Base-by-base conservation (phyloP, 2,329 filamentous ascomycete species). In the Phyllosticta ampelicida region DNA sequence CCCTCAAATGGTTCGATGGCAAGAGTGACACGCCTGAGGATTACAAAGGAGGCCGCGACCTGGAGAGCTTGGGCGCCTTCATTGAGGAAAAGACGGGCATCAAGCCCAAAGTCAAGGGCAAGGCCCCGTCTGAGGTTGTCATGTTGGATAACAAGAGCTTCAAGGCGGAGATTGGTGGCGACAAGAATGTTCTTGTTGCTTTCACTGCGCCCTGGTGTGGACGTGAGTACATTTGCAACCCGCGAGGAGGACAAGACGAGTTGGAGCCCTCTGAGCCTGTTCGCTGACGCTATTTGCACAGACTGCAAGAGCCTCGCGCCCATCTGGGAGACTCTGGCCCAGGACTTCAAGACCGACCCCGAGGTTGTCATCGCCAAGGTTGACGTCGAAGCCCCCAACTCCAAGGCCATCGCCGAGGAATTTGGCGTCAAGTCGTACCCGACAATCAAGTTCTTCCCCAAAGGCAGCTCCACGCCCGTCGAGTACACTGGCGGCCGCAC, bases 141-240 rank as follows among this genome's bases (percentile, higher is more conserved):
- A 86, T 89, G 76, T 80, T 99, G 72, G 90, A 82, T 54, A 90
- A 97, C 68, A 73, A 80, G 65, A 84, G 83, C 60, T 97, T 97
- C 76, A 83, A 85, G 74, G 77, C 85, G 70, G 78, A 82, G 60
- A 79, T 96, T 76, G 92, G 92, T 63, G 80, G 84, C 55, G 89
- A 95, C 63, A 90, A 95, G 81, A 80, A 95, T 74, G 89, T 95
- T 19, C 75, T 99, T 58, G 91, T 99, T 71, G 91, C 95, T 51
- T 99, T 99, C 75, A 99, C 95, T 65, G 92, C 94, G 56, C 91
- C 94, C 56, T 97, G 92, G 94, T 99, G 94, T 75, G 92, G 92
- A 73, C 92, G 94, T 97, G 83, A 76, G 90, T 87, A 65, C 64
- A 61, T 16, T 23, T 18, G 2, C 26, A 44, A n/a, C 8, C 23